Conservation (phyloP, 805 yeast genomes). For the Sugiyamaella boreocaroliniensis region DNA sequence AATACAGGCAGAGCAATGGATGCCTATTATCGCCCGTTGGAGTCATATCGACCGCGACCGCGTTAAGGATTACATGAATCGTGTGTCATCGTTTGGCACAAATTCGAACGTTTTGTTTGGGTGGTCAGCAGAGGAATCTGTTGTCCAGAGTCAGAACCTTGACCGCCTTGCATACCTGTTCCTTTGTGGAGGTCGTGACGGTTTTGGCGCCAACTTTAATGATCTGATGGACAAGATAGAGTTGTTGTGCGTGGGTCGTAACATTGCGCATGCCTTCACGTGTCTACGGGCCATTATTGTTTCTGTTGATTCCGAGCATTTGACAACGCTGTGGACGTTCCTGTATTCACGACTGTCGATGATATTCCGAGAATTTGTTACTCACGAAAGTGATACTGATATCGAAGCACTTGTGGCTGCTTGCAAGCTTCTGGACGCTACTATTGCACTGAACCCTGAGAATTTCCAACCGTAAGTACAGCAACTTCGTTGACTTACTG, state of each 20-base stretch:
- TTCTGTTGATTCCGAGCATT: conserved; percentile 55
- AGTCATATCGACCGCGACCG: conserved; percentile 55
- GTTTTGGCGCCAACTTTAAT: conserved; percentile 42
- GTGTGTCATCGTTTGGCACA: conserved; percentile 43
- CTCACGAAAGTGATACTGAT: conserved; percentile 6
- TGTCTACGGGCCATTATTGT: conserved; percentile 61
- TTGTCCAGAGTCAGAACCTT: conserved; percentile 45
- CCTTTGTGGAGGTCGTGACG: conserved; percentile 55
- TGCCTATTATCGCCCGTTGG: conserved; percentile 54
- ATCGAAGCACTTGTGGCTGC: conserved; percentile 39
- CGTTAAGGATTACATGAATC: conserved; percentile 40
- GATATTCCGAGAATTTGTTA: conserved; percentile 36
- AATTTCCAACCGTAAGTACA: conserved; percentile 53
- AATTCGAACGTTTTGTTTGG: conserved; percentile 57
- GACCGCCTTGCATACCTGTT: conserved; percentile 60
- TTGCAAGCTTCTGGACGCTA: conserved; percentile 71
- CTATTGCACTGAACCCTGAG: conserved; percentile 62
- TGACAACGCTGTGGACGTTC: conserved; percentile 62
- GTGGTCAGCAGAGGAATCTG: conserved; percentile 66
- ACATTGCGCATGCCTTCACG: conserved; percentile 40
- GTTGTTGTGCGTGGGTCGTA: conserved; percentile 33
- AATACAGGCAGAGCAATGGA: conserved; percentile 40
- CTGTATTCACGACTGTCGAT: conserved; percentile 55
- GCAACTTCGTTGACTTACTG: not conserved
- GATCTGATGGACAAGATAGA: conserved; percentile 45